Percentiles rank a stretch among this genome's conserved stretches.
Evolutionary conservation across 192 early-diverging fungal genomes (phyloP).

Genomic region (Gamsiella multidivaricata): DNA sequence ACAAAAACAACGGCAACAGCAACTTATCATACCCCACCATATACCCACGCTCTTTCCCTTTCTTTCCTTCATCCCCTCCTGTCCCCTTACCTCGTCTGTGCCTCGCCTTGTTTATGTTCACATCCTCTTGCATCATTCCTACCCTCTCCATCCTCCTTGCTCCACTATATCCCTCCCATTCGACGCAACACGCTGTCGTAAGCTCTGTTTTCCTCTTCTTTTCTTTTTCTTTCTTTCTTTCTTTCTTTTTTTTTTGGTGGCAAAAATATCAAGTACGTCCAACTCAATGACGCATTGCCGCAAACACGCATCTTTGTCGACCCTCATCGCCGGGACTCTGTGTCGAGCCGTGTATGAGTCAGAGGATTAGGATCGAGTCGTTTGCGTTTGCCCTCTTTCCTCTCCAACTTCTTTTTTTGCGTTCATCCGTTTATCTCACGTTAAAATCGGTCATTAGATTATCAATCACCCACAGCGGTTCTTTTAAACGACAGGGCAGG

Average conservation of each 20-base stretch:
- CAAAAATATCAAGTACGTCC: neutral
- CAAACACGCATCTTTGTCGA: neutral
- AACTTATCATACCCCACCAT: neutral
- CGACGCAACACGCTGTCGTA: no score
- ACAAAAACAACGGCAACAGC: no score
- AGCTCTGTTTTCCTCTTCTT: neutral
- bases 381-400: no score
- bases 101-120: neutral
- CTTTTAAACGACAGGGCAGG: neutral
- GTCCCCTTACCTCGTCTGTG: neutral
- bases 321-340: no score
- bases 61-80: neutral
- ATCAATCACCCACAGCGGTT: slow-evolving; percentile 12
- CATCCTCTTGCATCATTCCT: neutral
- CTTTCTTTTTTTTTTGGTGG: slow-evolving; percentile 10
- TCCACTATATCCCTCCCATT: neutral
- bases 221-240: neutral
- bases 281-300: neutral
- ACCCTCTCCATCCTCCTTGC: neutral
- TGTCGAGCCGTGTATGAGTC: no score
- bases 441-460: no score
- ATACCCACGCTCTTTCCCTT: neutral
- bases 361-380: no score
- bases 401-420: no score
- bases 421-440: no score